Evolutionary conservation across 2,329 filamentous ascomycete species (phyloP), one percentile per base, ranked within the genome.

Genomic region (Epichloe uncinata): DNA sequence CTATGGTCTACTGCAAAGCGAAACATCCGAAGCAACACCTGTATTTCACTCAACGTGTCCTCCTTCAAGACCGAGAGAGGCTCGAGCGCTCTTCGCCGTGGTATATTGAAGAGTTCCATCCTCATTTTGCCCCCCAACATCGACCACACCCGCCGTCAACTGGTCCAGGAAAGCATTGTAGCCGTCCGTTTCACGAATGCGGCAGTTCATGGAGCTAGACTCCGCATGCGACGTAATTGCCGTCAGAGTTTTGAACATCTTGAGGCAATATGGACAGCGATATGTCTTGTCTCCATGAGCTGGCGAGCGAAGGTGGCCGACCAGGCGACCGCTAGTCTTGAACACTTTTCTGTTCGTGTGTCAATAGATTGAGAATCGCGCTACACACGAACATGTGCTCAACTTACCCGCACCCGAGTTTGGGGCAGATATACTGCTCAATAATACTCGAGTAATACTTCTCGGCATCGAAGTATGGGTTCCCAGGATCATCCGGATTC

Each of bases 341-440:
- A 71, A 73, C 2, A 62, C 63, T 51, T 72, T 73, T 1, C 72
- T 75, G 49, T 13, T 18, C 8, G 40, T 4, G 3, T 12, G 54
- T 48, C 42, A 35, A 33, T 5, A 5, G 13, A 35, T 30, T 30
- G 30, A 30, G 30, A 30, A 30, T 9, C 30, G 30, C 30, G n/a
- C 33, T 2, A 2, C 33, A 36, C 34, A 18, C 38, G 9, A 34
- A 15, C 2, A 16, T 4, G 12, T 8, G 16, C 5, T n/a, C 2
- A 4, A 62, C 69, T 67, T 66, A 77, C 71, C 66, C 63, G 71
- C 81, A 84, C 3, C 60, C 56, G 1, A 56, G 54, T 50, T 75
- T 70, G 0, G 79, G 80, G 49, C 81, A 84, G 49, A 62, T 66
- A 63, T 71, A 84, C 45, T 65, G 68, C 43, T 64, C 59, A 1